Conservation (phyloP, 371 early-diverging fungal species). For the Umbelopsis sp. region DNA sequence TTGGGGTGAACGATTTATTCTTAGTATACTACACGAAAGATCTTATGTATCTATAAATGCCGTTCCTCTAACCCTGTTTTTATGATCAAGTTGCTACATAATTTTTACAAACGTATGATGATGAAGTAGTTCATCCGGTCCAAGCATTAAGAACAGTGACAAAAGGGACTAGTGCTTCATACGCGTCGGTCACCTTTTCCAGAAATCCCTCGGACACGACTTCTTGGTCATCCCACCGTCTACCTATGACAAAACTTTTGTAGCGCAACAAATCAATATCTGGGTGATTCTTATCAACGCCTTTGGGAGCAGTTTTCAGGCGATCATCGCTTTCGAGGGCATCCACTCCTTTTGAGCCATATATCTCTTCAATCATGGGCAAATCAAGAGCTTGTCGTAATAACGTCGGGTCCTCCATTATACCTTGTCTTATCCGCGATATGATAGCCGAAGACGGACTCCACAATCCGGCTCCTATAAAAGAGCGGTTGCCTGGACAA, state of each 20-base stretch:
- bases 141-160: constrained; percentile 59
- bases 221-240: constrained; percentile 47
- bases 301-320: constrained; percentile 50
- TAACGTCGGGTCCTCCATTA: constrained; percentile 44
- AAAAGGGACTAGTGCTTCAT: constrained; percentile 59
- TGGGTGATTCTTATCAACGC: constrained; percentile 52
- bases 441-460: constrained; percentile 40
- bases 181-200: constrained; percentile 45
- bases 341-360: constrained; percentile 45
- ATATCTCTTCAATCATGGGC: constrained; percentile 45
- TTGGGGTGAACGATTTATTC: too few species aligned
- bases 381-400: constrained; percentile 47
- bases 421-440: constrained; percentile 42
- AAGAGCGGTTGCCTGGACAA: constrained; percentile 40
- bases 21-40: too few species aligned
- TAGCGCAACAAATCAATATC: constrained; percentile 54
- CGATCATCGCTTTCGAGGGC: constrained; percentile 33
- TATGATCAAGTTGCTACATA: not conserved
- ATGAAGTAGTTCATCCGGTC: constrained; percentile 35
- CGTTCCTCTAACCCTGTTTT: not conserved
- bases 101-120: not conserved
- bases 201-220: constrained; percentile 50
- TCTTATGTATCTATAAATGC: too few species aligned
- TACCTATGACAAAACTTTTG: constrained; percentile 47
- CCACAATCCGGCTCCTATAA: constrained; percentile 54